These are phyloP conservation scores for Chenopodium berlandieri DNA, from an alignment of 148 eudicot species.

Conservation along the genomic window DNA sequence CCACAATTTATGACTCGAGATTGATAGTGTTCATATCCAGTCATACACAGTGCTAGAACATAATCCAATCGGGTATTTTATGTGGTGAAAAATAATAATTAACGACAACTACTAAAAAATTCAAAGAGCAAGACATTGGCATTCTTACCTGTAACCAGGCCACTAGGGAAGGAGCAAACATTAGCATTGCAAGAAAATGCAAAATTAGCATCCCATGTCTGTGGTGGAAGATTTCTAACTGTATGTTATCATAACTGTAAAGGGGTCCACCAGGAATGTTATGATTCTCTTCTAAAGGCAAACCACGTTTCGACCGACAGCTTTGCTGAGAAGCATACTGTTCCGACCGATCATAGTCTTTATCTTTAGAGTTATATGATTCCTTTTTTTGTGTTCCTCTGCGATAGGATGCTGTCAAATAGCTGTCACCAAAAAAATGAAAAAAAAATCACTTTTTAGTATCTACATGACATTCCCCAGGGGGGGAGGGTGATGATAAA, in stretches of 20 bases:
- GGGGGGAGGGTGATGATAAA: neutral
- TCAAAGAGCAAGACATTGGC: neutral
- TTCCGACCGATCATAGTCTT: slow-evolving; percentile 29
- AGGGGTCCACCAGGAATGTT: slow-evolving; percentile 49
- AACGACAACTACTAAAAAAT: slow-evolving; percentile 4
- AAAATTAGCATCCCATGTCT: slow-evolving; percentile 84
- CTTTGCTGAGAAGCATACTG: slow-evolving; percentile 29
- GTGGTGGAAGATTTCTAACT: slow-evolving; percentile 81
- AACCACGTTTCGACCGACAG: slow-evolving; percentile 31
- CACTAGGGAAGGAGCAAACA: slow-evolving; percentile 84
- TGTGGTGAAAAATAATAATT: neutral
- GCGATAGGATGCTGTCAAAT: slow-evolving; percentile 80
- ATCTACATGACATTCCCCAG: slow-evolving; percentile 14
- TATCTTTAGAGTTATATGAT: slow-evolving; percentile 40
- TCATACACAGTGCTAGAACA: neutral
- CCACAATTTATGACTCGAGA: neutral
- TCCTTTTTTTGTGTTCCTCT: slow-evolving; percentile 57
- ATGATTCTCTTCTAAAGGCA: slow-evolving; percentile 33
- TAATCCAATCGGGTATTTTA: neutral
- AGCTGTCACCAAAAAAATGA: slow-evolving; percentile 47
- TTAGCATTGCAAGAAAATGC: slow-evolving; percentile 73
- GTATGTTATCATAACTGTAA: slow-evolving; percentile 74
- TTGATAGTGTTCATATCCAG: neutral
- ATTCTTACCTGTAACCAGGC: slow-evolving; percentile 86
- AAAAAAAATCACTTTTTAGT: slow-evolving; percentile 2